Base-by-base conservation (phyloP, 2,329 filamentous ascomycete genomes). In the Thielaviopsis euricoi region DNA sequence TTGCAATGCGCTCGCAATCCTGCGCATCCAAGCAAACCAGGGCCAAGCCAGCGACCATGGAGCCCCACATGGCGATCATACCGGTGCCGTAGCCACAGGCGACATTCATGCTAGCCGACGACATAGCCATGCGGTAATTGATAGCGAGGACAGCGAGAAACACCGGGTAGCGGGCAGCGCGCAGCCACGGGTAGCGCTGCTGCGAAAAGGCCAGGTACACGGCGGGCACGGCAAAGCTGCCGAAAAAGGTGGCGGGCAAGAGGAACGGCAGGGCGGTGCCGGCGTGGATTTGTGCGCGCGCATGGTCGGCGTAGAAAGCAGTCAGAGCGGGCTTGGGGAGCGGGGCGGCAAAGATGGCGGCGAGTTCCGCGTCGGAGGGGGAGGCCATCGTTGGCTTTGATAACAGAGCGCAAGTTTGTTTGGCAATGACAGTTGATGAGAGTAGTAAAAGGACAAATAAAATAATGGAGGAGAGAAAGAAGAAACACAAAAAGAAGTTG, bases 191-290 rank as follows among this genome's bases (percentile, higher is more conserved):
- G 9, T 73, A 70, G 1, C 69, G 67, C 33, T 66, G 70, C 63
- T 83, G 79, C 1, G 79, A 78, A 60, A 83, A 71, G 53, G 74
- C 68, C 15, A 84, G 72, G 66, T 81, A 85, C 3, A 79, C 61
- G 0, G 74, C 66, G 0, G 78, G 76, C 2, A 84, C 57, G 49
- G 80, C 53, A 51, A 76, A 69, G 26, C 72, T 64, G 3, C 73
- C 74, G 22, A 79, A 60, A 6, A 81, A 59, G 58, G 72, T 69
- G 59, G 77, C 75, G 0, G 79, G 80, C 7, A 83, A 46, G 19
- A 83, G 64, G 19, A 82, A 69, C 1, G 77, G 79, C 49, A 68
- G 69, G 33, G 71, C 65, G 6, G 62, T 65, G 51, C 75, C 75
- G 3, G 71, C 67, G 54, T 68, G 66, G 37, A 71, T 62, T 50